Evolutionary conservation across 192 early-diverging fungal genomes (phyloP).

Genomic region (Powellomyces hirtus): DNA sequence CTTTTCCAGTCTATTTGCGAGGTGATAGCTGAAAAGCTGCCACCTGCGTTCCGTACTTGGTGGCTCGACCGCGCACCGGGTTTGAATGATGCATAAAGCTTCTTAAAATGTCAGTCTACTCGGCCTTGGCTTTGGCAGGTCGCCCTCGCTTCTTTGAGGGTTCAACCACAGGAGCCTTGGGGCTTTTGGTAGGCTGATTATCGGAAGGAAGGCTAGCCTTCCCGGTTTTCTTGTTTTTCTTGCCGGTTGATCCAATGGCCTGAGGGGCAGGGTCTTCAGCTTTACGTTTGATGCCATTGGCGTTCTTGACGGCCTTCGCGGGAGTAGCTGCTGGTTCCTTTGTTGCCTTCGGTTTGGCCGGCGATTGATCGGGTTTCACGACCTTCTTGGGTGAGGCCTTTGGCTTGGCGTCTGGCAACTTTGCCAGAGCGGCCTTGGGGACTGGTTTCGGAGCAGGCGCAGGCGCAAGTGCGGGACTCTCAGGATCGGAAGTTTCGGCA

Average conservation of each 20-base stretch:
- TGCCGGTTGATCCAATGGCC: not conserved
- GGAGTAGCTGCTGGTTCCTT: not conserved
- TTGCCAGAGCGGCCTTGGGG: no score
- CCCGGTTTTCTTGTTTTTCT: not conserved
- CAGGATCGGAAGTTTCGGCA: not conserved
- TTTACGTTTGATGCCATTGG: not conserved
- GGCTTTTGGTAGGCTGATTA: not conserved
- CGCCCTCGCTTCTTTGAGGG: not conserved
- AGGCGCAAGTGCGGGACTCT: not conserved
- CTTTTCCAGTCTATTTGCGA: no score
- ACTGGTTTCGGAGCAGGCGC: not conserved
- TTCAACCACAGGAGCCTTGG: not conserved
- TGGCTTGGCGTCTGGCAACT: not conserved
- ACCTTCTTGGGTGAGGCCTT: not conserved
- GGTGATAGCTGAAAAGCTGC: conserved; percentile 4
- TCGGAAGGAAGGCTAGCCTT: not conserved
- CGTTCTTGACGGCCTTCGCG: not conserved
- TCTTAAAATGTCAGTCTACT: not conserved
- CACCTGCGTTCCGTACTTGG: not conserved
- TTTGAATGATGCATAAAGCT: not conserved
- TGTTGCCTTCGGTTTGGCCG: not conserved
- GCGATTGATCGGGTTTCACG: not conserved
- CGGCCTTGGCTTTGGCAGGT: not conserved
- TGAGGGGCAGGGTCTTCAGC: not conserved
- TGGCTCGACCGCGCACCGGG: no score